Conservation (phyloP, 1,139 yeast genomes). For the Candida tunisiensis region DNA sequence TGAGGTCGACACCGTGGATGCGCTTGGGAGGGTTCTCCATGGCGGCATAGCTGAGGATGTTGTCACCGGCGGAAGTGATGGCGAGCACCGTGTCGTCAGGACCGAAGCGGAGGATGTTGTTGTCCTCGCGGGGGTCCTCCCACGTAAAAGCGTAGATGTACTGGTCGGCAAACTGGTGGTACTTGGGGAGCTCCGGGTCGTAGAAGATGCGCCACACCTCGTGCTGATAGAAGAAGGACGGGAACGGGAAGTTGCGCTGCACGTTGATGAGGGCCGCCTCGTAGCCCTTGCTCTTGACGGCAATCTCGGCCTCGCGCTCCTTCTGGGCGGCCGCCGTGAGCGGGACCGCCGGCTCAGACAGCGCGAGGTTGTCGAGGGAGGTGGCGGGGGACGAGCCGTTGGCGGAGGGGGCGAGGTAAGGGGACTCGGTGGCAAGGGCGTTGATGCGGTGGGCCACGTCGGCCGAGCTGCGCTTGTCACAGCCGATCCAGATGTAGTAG, state of each 20-base stretch:
- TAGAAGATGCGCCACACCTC: slow-evolving; percentile 70
- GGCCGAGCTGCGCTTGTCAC: slow-evolving; percentile 47
- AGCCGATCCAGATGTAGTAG: slow-evolving; percentile 70
- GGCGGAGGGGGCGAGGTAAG: slow-evolving; percentile 46
- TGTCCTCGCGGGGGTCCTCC: slow-evolving; percentile 82
- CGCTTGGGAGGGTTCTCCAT: slow-evolving; percentile 56
- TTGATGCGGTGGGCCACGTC: slow-evolving; percentile 47
- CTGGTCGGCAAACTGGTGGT: slow-evolving; percentile 58
- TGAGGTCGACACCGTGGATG: slow-evolving; percentile 73
- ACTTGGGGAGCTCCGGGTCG: slow-evolving; percentile 51
- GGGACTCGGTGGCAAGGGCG: slow-evolving; percentile 65
- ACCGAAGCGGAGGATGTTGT: slow-evolving; percentile 41
- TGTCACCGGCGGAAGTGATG: slow-evolving; percentile 78
- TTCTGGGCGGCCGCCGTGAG: too few species aligned
- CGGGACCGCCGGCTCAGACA: too few species aligned
- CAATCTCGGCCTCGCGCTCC: slow-evolving; percentile 11
- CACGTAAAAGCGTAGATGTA: slow-evolving; percentile 79
- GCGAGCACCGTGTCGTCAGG: slow-evolving; percentile 60
- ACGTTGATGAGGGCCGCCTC: slow-evolving; percentile 55
- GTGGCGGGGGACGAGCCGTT: slow-evolving; percentile 1
- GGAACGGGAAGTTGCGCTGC: slow-evolving; percentile 54
- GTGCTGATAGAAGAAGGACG: slow-evolving; percentile 60
- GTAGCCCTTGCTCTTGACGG: slow-evolving; percentile 43
- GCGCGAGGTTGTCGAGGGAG: too few species aligned
- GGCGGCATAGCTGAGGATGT: slow-evolving; percentile 54